phyloP scores from a whole-genome alignment of 371 early-diverging fungal genomes.

The Mucor indicus region DNA sequence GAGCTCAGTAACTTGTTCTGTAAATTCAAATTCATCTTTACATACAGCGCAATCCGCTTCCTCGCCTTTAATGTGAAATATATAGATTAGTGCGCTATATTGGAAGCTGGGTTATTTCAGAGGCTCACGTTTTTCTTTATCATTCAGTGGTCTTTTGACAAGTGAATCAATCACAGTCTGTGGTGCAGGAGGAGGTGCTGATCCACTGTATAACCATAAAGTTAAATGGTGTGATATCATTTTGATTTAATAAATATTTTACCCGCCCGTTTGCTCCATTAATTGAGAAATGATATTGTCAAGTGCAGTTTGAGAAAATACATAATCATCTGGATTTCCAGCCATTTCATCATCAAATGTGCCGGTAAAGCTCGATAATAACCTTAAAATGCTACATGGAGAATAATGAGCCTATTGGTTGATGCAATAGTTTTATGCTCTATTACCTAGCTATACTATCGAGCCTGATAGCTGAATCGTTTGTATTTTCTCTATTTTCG shows the following conservation, averaged over 20 bases:
- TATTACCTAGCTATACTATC: conserved; percentile 21
- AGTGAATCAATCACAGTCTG: conserved; percentile 60
- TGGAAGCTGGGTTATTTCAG: too few species aligned
- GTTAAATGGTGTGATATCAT: too few species aligned
- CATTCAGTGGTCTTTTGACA: conserved; percentile 43
- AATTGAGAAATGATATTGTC: conserved; percentile 78
- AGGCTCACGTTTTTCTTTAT: conserved; percentile 53
- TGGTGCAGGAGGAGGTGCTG: conserved; percentile 68
- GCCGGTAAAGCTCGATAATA: conserved; percentile 33
- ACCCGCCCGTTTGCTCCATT: conserved; percentile 71
- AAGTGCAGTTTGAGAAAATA: conserved; percentile 55
- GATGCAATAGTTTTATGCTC: too few species aligned
- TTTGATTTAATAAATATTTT: neutral
- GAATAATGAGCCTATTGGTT: too few species aligned
- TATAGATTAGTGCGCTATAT: too few species aligned
- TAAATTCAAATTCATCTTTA: conserved; percentile 69
- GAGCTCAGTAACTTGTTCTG: conserved; percentile 57
- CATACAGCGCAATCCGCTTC: conserved; percentile 75
- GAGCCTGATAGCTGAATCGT: too few species aligned
- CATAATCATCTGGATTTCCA: conserved; percentile 66
- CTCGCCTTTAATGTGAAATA: too few species aligned
- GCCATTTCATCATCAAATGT: conserved; percentile 30
- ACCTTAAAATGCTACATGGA: conserved; percentile 32
- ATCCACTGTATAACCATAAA: conserved; percentile 26
- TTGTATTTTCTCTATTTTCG: conserved; percentile 15